These are phyloP conservation scores for Russula abietina DNA, from an alignment of 768 basidiomycete genomes.

Conservation along the genomic window DNA sequence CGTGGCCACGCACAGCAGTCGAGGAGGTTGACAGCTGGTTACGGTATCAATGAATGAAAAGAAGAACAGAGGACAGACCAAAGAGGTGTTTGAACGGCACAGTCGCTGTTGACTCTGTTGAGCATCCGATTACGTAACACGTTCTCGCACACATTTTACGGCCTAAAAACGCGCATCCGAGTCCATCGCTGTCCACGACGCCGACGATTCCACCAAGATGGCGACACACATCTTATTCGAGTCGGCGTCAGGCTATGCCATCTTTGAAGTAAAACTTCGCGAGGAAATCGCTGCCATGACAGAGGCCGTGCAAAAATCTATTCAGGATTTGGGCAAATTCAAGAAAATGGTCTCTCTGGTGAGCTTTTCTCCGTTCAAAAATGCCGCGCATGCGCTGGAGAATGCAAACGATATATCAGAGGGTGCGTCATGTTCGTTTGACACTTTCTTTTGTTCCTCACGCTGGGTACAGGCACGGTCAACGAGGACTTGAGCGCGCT, in stretches of 20 bases:
- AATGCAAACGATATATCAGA: conserved; percentile 96
- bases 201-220: conserved; percentile 35
- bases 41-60: not conserved
- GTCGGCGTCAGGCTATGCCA: conserved; percentile 87
- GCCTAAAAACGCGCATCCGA: not conserved
- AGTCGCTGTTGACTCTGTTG: not conserved
- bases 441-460: conserved; percentile 1
- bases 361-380: conserved; percentile 93
- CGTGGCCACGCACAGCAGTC: not conserved
- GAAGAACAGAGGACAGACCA: not conserved
- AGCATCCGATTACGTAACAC: not conserved
- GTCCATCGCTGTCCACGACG: not conserved
- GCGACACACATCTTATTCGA: conserved; percentile 89
- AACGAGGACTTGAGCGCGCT: conserved; percentile 79
- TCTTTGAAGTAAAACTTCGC: conserved; percentile 80
- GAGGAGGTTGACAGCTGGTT: not conserved
- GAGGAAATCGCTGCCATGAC: conserved; percentile 85
- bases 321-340: conserved; percentile 83
- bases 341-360: conserved; percentile 85
- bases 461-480: conserved; percentile 58
- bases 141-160: not conserved
- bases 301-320: conserved; percentile 74
- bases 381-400: conserved; percentile 87
- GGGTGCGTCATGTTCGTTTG: conserved; percentile 48
- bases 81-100: not conserved